Evolutionary conservation across 106 monocot genomes (phyloP), one percentile per base, ranked within the genome.

Genomic region (Dioscorea zingiberensis): DNA sequence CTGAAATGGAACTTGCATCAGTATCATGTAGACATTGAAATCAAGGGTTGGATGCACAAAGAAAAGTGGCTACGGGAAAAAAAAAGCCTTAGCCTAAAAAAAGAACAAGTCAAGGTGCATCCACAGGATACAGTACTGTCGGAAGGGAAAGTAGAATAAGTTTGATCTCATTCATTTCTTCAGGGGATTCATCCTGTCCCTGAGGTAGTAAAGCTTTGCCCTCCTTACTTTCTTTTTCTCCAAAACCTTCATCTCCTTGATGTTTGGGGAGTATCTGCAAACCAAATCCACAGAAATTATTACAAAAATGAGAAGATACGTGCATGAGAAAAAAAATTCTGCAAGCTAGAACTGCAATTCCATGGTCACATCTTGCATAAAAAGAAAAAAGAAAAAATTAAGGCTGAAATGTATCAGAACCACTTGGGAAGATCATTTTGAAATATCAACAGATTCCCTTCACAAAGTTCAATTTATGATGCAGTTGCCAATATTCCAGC

Each of bases 201-300:
- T 83, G 23, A 97, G 78, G 73, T 91, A 97, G 44, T 91, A 97
- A 47, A 97, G 83, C 76, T 97, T 97, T 25, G 95, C 91, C 65
- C 91, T 87, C 74, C 81, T 74, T 27, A 85, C 85, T 32, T 83
- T 88, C 74, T 86, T 86, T 75, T 85, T 88, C 72, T 91, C 87
- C 49, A 91, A 44, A 16, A 97, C 78, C 71, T 88, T 85, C 65
- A 97, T 76, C 61, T 84, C 83, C 74, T 91, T 97, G 48, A 97
- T 97, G 74, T 91, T 97, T 25, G 95, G 95, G 25, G 95, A 97
- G 61, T 88, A 97, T 60, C 95, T 91, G 80, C 47, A 46, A 22
- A 4, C 21, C 1, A 63, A 24, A 56, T 53, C 11, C 51, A 49
- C 10, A 53, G n/a, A 53, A n/a, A 5, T 53, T 18, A 15, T 13